These are phyloP conservation scores for Aphelidium insulamus DNA, from an alignment of 371 early-diverging fungal species.

Conservation along the genomic window DNA sequence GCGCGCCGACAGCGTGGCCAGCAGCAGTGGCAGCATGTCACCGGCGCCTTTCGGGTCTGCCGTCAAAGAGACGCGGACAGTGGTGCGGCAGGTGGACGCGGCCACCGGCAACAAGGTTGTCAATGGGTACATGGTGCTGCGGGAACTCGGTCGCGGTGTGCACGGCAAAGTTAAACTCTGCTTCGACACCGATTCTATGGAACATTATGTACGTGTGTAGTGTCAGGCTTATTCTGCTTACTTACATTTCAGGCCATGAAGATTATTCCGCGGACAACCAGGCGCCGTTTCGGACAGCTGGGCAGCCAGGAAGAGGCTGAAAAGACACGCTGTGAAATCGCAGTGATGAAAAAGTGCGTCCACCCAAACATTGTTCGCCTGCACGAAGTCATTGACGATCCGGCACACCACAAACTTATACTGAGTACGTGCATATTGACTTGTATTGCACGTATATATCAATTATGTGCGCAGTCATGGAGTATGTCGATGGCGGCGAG, in stretches of 20 bases:
- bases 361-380: conserved; percentile 81
- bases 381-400: conserved; percentile 85
- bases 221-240: neutral
- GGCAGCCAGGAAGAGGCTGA: conserved; percentile 45
- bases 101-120: conserved; percentile 72
- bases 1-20: too few species aligned
- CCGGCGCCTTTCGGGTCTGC: neutral
- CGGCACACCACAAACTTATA: conserved; percentile 70
- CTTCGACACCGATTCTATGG: conserved; percentile 44
- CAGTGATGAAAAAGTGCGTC: conserved; percentile 77
- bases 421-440: conserved; percentile 5
- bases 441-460: neutral
- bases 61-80: conserved; percentile 48
- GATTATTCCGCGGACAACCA: neutral
- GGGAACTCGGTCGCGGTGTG: conserved; percentile 80
- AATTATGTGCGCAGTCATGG: conserved; percentile 29
- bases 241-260: neutral
- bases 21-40: neutral
- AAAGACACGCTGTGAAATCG: conserved; percentile 79
- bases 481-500: conserved; percentile 78
- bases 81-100: conserved; percentile 55
- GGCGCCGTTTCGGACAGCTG: conserved; percentile 4
- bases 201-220: conserved; percentile 33
- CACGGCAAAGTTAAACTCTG: conserved; percentile 90
- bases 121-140: conserved; percentile 74